A percentile compares a stretch with the other conserved stretches of the same genome.
Conservation (phyloP, 768 basidiomycete species). For the Xerocomus spinulosus region DNA sequence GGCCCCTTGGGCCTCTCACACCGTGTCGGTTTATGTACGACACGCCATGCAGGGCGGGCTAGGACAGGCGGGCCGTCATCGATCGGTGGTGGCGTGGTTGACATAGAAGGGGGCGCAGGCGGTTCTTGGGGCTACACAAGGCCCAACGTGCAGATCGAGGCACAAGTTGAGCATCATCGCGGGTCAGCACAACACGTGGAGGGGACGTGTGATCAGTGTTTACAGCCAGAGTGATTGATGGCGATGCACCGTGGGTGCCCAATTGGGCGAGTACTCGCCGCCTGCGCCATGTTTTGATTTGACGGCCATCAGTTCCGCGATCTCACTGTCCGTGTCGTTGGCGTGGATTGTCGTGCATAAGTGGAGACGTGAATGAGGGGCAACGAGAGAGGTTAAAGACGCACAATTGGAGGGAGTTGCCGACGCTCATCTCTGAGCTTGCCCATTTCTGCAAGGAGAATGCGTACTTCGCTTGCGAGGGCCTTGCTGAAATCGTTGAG, state of each 20-base stretch:
- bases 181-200: too few species aligned
- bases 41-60: conserved; percentile 71
- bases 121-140: conserved; percentile 34
- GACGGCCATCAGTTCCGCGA: conserved; percentile 77
- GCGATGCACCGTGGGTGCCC: conserved; percentile 55
- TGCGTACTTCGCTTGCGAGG: conserved; percentile 56
- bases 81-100: conserved; percentile 41
- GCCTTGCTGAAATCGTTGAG: conserved; percentile 61
- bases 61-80: conserved; percentile 44
- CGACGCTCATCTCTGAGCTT: conserved; percentile 57
- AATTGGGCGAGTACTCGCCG: conserved; percentile 73
- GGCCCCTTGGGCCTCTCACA: conserved; percentile 44
- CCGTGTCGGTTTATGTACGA: conserved; percentile 60
- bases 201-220: too few species aligned
- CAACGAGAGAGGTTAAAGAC: conserved; percentile 18
- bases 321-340: conserved; percentile 56
- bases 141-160: too few species aligned
- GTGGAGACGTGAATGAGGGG: not conserved
- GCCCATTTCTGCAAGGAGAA: conserved; percentile 56
- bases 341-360: too few species aligned
- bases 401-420: conserved; percentile 52
- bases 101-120: conserved; percentile 34
- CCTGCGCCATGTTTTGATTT: conserved; percentile 82
- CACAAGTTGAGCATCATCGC: too few species aligned
- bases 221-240: too few species aligned